Base-by-base conservation (phyloP, 257 asterid genomes). In the Rauvolfia tetraphylla region DNA sequence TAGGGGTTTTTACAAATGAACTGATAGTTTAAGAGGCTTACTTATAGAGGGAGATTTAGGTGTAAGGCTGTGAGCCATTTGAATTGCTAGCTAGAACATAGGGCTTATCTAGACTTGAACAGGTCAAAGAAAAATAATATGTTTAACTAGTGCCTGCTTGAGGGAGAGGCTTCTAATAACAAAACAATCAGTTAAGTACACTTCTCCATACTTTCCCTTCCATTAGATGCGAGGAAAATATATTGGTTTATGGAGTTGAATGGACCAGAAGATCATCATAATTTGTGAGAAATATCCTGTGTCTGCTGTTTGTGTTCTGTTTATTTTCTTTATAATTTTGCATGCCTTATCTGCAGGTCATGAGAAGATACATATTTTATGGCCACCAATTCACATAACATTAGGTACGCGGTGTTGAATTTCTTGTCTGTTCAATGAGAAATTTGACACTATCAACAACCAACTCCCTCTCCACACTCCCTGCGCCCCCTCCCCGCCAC, bases 321-420 rank as follows among this genome's bases (percentile, higher is more conserved):
- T 34, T 57, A 63, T 39, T 67, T 48, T 84, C 54, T 71, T 86
- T 71, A 79, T 79, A 59, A 54, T 31, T 83, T 84, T 76, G 85
- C 75, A 81, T 83, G 82, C 89, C 81, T 83, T 80, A 75, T 58
- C 82, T 86, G 90, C 93, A 88, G 93, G 90, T 88, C 61, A 12
- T 83, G 77, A 68, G 87, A 72, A 86, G 88, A 83, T 59, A 67
- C 78, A 56, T 79, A 65, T 86, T 80, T 83, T 82, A 77, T 81
- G 84, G 89, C 81, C 39, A 76, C 78, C 62, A 46, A 76, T 79
- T 79, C 84, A 78, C 72, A 76, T 78, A 59, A 54, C 62, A 77
- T 63, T 85, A 80, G 86, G 83, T 83, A 85, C 62, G 83, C 74
- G 49, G 74, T 72, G n/a, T 74, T 79, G 61, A 57, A 25, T 74